phyloP scores from a whole-genome alignment of 345 rosid genomes.

The Eucalyptus cloeziana region DNA sequence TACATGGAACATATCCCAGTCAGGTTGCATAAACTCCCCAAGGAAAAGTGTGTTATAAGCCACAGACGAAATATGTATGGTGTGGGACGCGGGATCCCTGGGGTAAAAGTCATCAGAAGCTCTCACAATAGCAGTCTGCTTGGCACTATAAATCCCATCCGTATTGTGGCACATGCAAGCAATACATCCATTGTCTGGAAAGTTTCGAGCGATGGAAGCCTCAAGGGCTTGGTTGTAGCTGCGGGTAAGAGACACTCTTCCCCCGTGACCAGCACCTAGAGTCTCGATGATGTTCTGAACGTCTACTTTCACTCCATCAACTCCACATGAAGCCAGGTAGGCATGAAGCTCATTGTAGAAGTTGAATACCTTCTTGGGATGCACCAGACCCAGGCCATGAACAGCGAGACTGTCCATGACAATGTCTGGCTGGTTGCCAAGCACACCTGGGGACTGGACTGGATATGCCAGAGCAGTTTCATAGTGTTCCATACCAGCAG shows the following conservation, averaged over 20 bases:
- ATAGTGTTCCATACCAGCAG: conserved; percentile 91
- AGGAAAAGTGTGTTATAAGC: conserved; percentile 89
- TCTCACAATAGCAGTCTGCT: conserved; percentile 87
- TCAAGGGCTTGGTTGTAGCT: conserved; percentile 83
- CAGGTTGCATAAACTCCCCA: conserved; percentile 98
- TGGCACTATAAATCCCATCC: conserved; percentile 85
- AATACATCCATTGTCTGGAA: conserved; percentile 86
- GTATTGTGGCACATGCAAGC: conserved; percentile 98
- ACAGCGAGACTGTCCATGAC: conserved; percentile 89
- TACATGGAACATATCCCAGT: conserved; percentile 99
- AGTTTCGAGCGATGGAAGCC: conserved; percentile 76
- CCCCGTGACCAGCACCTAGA: conserved; percentile 93
- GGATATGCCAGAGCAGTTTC: conserved; percentile 89
- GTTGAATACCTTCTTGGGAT: conserved; percentile 82
- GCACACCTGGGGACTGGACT: conserved; percentile 70
- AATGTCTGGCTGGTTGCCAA: conserved; percentile 90
- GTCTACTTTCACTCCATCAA: conserved; percentile 97
- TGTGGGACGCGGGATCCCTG: conserved; percentile 92
- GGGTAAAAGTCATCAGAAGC: conserved; percentile 97
- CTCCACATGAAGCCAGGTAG: conserved; percentile 84
- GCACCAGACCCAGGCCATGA: conserved; percentile 89
- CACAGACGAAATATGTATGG: conserved; percentile 85
- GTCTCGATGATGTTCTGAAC: conserved; percentile 95
- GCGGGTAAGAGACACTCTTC: conserved; percentile 88
- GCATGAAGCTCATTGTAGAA: conserved; percentile 98